Percentiles rank a stretch among this genome's conserved stretches.
These are phyloP conservation scores for Pythium apleroticum DNA, from an alignment of 352 stramenopile genomes.

Conservation along the genomic window DNA sequence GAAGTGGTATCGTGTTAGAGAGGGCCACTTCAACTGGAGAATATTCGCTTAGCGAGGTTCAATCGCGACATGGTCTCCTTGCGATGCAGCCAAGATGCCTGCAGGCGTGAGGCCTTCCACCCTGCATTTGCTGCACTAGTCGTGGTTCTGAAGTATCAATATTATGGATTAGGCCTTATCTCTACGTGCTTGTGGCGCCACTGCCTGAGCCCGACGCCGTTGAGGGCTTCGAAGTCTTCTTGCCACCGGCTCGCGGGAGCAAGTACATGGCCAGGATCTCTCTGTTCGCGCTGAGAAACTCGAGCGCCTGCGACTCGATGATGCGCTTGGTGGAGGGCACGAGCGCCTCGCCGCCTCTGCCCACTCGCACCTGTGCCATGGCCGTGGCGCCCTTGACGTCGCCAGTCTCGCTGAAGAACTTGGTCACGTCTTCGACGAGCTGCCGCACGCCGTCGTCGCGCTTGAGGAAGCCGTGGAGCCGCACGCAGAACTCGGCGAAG, in stretches of 20 bases:
- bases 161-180: no score
- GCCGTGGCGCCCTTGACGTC: conserved; percentile 63
- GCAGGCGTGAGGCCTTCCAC: no score
- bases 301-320: conserved; percentile 75
- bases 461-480: conserved; percentile 53
- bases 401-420: conserved; percentile 62
- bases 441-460: conserved; percentile 71
- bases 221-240: conserved; percentile 24
- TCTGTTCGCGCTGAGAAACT: conserved; percentile 72
- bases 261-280: conserved; percentile 85
- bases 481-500: conserved; percentile 68
- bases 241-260: conserved; percentile 38
- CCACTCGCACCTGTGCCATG: conserved; percentile 65
- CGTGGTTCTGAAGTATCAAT: no score
- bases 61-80: no score
- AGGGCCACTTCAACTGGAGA: conserved; percentile 2
- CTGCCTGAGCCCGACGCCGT: not conserved
- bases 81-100: no score
- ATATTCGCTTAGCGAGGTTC: conserved; percentile 8
- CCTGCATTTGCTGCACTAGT: no score
- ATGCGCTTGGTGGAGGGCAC: conserved; percentile 70
- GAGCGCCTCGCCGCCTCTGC: conserved; percentile 51
- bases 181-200: not conserved
- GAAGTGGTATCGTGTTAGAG: conserved; percentile 9
- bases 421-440: conserved; percentile 57